Evolutionary conservation across 2,329 filamentous ascomycete species (phyloP).

Genomic region (Apiospora phragmitis): DNA sequence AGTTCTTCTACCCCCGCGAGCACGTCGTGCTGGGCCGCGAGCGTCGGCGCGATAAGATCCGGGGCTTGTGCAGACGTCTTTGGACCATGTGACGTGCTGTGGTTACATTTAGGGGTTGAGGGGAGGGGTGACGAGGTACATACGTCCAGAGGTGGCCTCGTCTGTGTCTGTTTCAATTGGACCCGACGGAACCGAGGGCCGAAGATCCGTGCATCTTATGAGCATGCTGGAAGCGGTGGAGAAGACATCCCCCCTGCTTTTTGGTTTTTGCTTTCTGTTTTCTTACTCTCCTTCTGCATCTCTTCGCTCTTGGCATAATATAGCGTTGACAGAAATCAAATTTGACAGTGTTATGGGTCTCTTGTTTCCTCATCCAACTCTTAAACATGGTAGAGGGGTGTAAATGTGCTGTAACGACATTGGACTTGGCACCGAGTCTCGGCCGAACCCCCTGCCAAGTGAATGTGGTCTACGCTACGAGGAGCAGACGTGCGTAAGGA

Average conservation of each 20-base stretch:
- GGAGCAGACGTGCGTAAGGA: background rate
- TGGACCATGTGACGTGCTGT: background rate
- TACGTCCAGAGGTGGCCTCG: background rate
- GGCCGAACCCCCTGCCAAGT: background rate
- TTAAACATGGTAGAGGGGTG: background rate
- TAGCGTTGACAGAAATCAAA: background rate
- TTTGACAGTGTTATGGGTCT: background rate
- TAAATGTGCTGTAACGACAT: background rate
- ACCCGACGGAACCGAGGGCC: background rate
- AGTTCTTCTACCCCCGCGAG: slow-evolving; percentile 12
- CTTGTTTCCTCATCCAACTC: background rate
- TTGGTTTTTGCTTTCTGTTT: background rate
- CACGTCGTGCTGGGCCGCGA: slow-evolving; percentile 7
- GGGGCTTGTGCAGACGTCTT: slow-evolving; percentile 8
- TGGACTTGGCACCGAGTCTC: background rate
- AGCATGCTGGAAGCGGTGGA: background rate
- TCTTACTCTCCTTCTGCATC: background rate
- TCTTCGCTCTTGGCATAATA: background rate
- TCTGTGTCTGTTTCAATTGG: background rate
- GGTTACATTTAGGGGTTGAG: background rate
- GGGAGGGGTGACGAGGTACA: background rate
- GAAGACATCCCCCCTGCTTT: background rate
- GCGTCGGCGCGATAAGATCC: background rate
- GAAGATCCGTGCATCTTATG: background rate
- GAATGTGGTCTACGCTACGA: too few relatives aligned